phyloP scores from a whole-genome alignment of 257 asterid species.

The Gentiana straminea region DNA sequence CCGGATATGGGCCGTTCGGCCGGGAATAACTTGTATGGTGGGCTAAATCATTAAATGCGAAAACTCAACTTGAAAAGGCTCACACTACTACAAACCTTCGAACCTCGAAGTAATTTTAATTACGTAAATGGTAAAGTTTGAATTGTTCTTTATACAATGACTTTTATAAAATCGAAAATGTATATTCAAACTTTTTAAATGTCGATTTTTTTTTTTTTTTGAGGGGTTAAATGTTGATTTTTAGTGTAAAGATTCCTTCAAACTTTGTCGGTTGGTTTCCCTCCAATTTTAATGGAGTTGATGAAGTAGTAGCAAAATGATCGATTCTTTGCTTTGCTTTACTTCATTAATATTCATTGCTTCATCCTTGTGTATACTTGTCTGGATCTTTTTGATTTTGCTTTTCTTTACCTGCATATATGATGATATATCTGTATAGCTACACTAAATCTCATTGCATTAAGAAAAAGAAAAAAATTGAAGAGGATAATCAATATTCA shows the following conservation, averaged over 20 bases:
- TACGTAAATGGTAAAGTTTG: too few relatives aligned
- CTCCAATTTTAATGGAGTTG: not conserved
- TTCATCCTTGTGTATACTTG: conserved; percentile 11
- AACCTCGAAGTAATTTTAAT: too few relatives aligned
- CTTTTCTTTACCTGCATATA: conserved; percentile 5
- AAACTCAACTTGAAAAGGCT: too few relatives aligned
- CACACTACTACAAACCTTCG: too few relatives aligned
- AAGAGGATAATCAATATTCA: not conserved
- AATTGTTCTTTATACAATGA: too few relatives aligned
- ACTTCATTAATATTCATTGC: conserved; percentile 12
- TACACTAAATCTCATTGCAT: not conserved
- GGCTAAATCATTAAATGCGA: too few relatives aligned
- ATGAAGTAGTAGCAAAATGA: not conserved
- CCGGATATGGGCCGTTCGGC: too few relatives aligned
- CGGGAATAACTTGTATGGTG: too few relatives aligned
- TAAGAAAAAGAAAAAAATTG: not conserved
- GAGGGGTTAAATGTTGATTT: too few relatives aligned
- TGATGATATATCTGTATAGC: not conserved
- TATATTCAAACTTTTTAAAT: too few relatives aligned
- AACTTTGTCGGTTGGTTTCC: conserved; percentile 5
- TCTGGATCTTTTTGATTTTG: not conserved
- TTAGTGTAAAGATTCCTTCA: not conserved
- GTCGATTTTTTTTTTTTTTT: too few relatives aligned
- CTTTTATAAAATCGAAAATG: too few relatives aligned
- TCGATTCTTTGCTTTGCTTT: conserved; percentile 16